A percentile compares a stretch with the other conserved stretches of the same genome.
phyloP scores from a whole-genome alignment of 2,329 filamentous ascomycete species.

The Aureobasidium sp. region DNA sequence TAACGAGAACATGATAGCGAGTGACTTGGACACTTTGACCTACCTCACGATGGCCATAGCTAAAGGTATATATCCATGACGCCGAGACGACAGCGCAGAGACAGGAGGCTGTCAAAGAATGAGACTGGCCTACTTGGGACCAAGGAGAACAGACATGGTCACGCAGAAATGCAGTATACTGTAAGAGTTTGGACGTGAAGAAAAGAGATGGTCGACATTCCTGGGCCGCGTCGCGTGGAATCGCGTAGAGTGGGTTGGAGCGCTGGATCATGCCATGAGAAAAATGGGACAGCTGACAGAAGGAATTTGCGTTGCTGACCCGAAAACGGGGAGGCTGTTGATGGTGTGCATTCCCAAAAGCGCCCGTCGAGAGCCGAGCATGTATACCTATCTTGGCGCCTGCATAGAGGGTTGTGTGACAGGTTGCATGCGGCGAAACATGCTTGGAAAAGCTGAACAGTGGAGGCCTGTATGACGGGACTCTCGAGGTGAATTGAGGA shows the following conservation, averaged over 20 bases:
- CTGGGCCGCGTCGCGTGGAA: conserved; percentile 9
- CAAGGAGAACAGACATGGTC: conserved; percentile 1
- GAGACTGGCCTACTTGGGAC: background rate
- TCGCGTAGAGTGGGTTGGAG: conserved; percentile 5
- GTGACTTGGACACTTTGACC: background rate
- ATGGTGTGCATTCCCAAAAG: background rate
- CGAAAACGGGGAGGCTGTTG: conserved; percentile 12
- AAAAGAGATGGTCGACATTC: conserved; percentile 10
- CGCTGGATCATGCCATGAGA: background rate
- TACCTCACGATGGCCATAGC: background rate
- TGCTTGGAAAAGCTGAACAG: background rate
- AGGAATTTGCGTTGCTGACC: conserved; percentile 5
- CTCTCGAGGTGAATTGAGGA: conserved; percentile 3
- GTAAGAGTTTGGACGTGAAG: conserved; percentile 3
- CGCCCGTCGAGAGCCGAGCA: conserved; percentile 1
- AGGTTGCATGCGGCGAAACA: background rate
- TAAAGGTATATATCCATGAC: background rate
- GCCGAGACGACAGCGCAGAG: background rate
- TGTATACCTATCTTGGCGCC: background rate
- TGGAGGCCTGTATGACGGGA: conserved; percentile 2
- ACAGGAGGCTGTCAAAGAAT: conserved; percentile 15
- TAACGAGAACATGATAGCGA: conserved; percentile 1
- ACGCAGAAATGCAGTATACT: conserved; percentile 14
- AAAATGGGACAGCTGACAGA: conserved; percentile 5
- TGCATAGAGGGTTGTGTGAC: conserved; percentile 1